These are phyloP conservation scores for Magnaporthiopsis rhizophila DNA, from an alignment of 2,329 filamentous ascomycete genomes.

Conservation along the genomic window DNA sequence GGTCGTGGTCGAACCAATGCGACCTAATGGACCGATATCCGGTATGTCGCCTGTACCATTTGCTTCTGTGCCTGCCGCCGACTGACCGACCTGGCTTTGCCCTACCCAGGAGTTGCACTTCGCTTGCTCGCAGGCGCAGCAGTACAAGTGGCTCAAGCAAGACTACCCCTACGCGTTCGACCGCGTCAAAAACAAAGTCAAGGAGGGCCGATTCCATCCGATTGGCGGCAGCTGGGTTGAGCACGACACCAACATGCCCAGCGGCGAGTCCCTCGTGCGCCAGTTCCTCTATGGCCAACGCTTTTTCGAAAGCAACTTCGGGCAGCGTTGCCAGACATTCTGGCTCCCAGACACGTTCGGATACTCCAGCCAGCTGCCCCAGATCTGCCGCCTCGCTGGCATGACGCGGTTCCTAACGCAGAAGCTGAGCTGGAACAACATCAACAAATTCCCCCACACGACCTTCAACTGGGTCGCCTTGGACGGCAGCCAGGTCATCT, in stretches of 20 bases:
- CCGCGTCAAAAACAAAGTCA: slow-evolving; percentile 84
- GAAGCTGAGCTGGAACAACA: slow-evolving; percentile 99
- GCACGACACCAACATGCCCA: slow-evolving; percentile 95
- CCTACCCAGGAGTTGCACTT: slow-evolving; percentile 65
- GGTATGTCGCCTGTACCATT: not conserved
- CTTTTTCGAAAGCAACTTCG: slow-evolving; percentile 90
- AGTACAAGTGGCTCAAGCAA: slow-evolving; percentile 94
- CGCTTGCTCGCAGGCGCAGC: slow-evolving; percentile 87
- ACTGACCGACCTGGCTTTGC: not conserved
- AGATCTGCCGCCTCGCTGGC: slow-evolving; percentile 85
- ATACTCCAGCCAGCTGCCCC: slow-evolving; percentile 90
- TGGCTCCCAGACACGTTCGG: slow-evolving; percentile 98
- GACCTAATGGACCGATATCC: slow-evolving; percentile 88
- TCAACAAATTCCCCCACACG: slow-evolving; percentile 97
- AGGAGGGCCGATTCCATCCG: slow-evolving; percentile 83
- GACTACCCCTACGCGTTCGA: slow-evolving; percentile 84
- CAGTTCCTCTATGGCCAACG: slow-evolving; percentile 95
- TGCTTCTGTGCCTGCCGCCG: not conserved
- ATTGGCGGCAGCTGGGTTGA: slow-evolving; percentile 99
- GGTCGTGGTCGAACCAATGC: slow-evolving; percentile 96
- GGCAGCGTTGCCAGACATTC: slow-evolving; percentile 80
- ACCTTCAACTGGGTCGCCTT: slow-evolving; percentile 98
- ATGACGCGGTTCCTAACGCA: slow-evolving; percentile 97
- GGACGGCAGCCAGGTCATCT: slow-evolving; percentile 93
- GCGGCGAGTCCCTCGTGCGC: slow-evolving; percentile 85